Evolutionary conservation across 2,329 filamentous ascomycete species (phyloP), one percentile per base, ranked within the genome.

Genomic region (Stenocarpella maydis): DNA sequence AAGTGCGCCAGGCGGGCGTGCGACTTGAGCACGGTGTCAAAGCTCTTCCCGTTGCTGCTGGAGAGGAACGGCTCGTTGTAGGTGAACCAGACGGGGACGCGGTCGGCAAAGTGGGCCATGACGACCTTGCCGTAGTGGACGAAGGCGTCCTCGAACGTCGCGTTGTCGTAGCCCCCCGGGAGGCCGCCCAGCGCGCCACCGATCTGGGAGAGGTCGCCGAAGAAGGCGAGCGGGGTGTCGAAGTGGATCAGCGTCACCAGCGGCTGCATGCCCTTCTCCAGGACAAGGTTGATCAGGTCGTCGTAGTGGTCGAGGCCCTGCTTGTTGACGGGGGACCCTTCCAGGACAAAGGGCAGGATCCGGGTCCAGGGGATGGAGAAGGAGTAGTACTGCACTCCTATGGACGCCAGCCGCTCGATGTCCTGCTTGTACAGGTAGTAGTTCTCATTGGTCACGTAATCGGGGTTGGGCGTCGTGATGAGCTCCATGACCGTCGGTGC

Each of bases 361-460:
- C 85, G 78, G 1, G 83, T 79, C 85, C 85, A 87, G 0, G 84
- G 77, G 66, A 87, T 85, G 4, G 82, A 84, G 71, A 87, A 87
- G 3, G 83, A 83, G 74, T 85, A 87, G 60, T 85, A 82, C 53
- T 81, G 80, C 10, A 86, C 80, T 0, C 86, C 86, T 75, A 88
- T 80, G 3, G 83, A 79, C 1, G 85, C 85, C 10, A 87, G 78
- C 0, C 85, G 80, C 69, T 83, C 84, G 52, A 88, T 86, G 50
- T 87, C 84, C 75, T 87, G 86, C 74, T 87, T 87, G 73, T 87
- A 88, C 9, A 85, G 76, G 70, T 86, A 87, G 74, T 87, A 87
- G 67, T 86, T 82, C 76, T 85, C 84, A 50, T 83, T 85, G 2
- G 82, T 82, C 43, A 80, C 77, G 66, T 81, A 79, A 34, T 75